phyloP scores from a whole-genome alignment of 306 rosid genomes.

The Ammopiptanthus mongolicus region DNA sequence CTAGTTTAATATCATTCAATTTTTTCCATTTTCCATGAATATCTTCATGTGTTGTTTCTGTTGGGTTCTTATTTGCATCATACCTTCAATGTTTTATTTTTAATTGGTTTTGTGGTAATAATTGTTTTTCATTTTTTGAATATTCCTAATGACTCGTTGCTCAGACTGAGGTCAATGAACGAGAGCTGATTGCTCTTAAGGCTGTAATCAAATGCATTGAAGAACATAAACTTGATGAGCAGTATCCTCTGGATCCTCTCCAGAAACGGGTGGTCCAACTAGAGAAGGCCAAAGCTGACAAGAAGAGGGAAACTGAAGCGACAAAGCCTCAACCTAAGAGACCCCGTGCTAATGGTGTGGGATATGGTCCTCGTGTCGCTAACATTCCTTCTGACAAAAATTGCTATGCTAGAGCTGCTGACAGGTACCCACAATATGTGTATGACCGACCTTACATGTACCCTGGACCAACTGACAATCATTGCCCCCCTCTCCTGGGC shows the following conservation, averaged over 20 bases:
- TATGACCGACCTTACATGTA: slow-evolving; percentile 76
- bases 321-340: slow-evolving; percentile 95
- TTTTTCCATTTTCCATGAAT: too few species aligned
- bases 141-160: slow-evolving; percentile 11
- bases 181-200: slow-evolving; percentile 87
- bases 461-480: slow-evolving; percentile 66
- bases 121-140: neutral
- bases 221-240: slow-evolving; percentile 91
- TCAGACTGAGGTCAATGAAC: slow-evolving; percentile 82
- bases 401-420: slow-evolving; percentile 72
- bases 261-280: slow-evolving; percentile 68
- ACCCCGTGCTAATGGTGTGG: slow-evolving; percentile 78
- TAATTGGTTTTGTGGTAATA: neutral
- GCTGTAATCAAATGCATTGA: slow-evolving; percentile 80
- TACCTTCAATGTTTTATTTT: slow-evolving; percentile 9
- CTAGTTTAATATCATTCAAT: too few species aligned
- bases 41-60: neutral
- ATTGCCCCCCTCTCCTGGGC: slow-evolving; percentile 59
- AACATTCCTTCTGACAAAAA: slow-evolving; percentile 61
- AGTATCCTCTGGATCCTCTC: slow-evolving; percentile 74
- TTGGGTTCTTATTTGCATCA: neutral
- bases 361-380: slow-evolving; percentile 62
- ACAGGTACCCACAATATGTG: slow-evolving; percentile 76
- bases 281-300: slow-evolving; percentile 95
- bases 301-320: slow-evolving; percentile 82